Base-by-base conservation (phyloP, 2,329 filamentous ascomycete genomes). In the Didymellaceae sp. region DNA sequence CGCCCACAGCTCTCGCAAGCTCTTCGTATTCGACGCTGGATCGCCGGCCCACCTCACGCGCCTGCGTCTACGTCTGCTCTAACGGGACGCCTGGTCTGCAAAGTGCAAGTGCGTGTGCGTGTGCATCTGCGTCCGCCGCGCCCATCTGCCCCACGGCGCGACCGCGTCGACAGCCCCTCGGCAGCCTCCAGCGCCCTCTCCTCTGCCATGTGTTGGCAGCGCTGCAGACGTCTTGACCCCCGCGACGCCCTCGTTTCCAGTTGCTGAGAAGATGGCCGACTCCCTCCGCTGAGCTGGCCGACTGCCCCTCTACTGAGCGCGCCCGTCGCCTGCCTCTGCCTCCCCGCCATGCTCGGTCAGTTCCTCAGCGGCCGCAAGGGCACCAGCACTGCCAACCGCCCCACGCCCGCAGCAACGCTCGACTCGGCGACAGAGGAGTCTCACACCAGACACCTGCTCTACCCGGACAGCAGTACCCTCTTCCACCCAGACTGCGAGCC, bases 401-500 rank as follows among this genome's bases (percentile, higher is more conserved):
- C 67, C 30, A 54, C 64, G 46, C 62, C 66, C 17, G 61, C 34
- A 21, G n/a, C n/a, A 6, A 13, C 62, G 35, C 66, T 70, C 49
- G 71, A 74, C 45, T 74, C 68, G 45, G 67, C 68, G 45, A 73
- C 70, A 20, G 74, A 76, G 51, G 72, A 75, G 57, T 62, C 65
- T 35, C 73, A 76, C 60, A 76, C 74, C 52, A 66, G 66, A 47
- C 66, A 71, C 59, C 68, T 76, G 51, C 72, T 76, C 43, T 76
- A 75, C 49, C 74, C 74, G 39, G 73, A 75, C 17, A 55, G 69
- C 31, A 63, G 54, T 57, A 67, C 65, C 21, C 66, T 71, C 52
- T 62, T 59, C 59, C 68, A 73, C 52, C 59, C 64, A 34, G 71
- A 74, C 10, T 63, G 70, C 52, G 70, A 72, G 53, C 70, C 66